phyloP scores from a whole-genome alignment of 129 eudicot species.

The Flaveria trinervia region DNA sequence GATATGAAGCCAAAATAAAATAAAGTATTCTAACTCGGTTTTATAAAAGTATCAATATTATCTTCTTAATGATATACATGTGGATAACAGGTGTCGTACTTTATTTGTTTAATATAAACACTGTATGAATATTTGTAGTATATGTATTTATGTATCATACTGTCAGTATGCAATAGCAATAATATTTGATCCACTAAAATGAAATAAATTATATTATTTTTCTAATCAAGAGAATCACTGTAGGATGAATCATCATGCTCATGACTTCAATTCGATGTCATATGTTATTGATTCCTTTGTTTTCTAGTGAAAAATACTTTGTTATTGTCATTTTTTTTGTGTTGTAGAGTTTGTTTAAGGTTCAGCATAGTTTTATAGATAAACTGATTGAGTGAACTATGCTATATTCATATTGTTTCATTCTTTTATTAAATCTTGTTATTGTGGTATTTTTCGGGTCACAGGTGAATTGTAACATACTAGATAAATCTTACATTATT shows the following conservation, averaged over 20 bases:
- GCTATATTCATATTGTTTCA: no score
- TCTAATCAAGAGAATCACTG: not conserved
- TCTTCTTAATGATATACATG: not conserved
- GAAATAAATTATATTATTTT: not conserved
- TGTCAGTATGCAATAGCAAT: not conserved
- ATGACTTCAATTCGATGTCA: not conserved
- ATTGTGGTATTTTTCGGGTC: not conserved
- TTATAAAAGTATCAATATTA: not conserved
- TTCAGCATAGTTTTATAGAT: not conserved
- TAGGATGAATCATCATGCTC: not conserved
- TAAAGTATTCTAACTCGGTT: no score
- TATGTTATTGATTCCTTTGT: not conserved
- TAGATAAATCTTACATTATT: no score
- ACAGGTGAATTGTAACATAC: no score
- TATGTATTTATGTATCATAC: not conserved
- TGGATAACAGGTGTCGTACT: not conserved
- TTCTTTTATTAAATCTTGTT: no score
- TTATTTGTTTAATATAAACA: not conserved
- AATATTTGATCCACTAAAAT: not conserved
- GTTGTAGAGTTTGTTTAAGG: not conserved
- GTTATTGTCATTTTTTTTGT: not conserved
- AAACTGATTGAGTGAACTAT: not conserved
- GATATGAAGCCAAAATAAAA: not conserved
- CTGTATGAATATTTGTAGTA: not conserved
- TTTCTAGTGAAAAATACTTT: not conserved